A percentile compares a stretch with the other conserved stretches of the same genome.
Evolutionary conservation across 2,329 filamentous ascomycete genomes (phyloP).

Genomic region (Helotiales sp.): DNA sequence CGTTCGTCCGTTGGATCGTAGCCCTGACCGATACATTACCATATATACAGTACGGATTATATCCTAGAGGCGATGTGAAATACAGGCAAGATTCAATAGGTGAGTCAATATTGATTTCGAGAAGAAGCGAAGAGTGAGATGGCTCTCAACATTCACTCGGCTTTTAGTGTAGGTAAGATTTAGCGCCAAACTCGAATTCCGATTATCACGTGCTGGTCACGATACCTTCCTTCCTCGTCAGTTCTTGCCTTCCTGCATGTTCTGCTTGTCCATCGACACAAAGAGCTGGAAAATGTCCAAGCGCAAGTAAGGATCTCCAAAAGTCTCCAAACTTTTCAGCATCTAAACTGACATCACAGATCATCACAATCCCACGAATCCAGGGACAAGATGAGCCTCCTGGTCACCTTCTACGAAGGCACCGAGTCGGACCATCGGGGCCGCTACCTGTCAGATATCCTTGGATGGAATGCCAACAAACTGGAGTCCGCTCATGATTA

Average conservation of each 20-base stretch:
- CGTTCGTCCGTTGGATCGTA: no score
- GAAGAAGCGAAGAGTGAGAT: no score
- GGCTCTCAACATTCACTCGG: no score
- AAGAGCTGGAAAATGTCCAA: conserved; percentile 3
- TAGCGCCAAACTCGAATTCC: neutral
- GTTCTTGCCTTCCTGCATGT: neutral
- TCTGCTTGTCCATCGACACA: neutral
- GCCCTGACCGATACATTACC: no score
- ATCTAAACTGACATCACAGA: conserved; percentile 3
- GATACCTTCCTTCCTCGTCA: neutral
- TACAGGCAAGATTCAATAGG: no score
- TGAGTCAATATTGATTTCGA: no score
- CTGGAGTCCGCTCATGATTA: conserved; percentile 58
- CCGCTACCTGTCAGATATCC: conserved; percentile 52
- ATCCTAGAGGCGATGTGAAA: no score
- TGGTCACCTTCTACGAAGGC: conserved; percentile 53
- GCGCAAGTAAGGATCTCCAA: neutral
- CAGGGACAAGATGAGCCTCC: conserved; percentile 21
- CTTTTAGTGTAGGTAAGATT: neutral
- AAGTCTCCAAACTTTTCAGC: neutral
- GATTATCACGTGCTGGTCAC: neutral
- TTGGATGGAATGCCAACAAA: conserved; percentile 48
- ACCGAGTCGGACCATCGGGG: conserved; percentile 45
- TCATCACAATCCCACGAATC: conserved; percentile 15
- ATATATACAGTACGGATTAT: no score